phyloP scores from a whole-genome alignment of 1,284 basidiomycete species.

The Amylostereum chailletii region DNA sequence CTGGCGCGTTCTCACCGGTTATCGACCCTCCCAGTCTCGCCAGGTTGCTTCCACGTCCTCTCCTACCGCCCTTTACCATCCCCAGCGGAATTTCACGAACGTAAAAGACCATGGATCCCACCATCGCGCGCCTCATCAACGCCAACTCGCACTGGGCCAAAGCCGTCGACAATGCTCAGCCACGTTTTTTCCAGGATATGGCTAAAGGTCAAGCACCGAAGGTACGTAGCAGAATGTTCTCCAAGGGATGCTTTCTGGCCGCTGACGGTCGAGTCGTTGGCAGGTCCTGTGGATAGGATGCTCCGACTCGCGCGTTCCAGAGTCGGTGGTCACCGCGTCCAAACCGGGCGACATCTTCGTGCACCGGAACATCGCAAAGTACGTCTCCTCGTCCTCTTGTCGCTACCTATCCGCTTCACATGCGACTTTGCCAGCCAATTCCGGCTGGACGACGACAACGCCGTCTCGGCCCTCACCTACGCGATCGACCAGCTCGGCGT shows the following conservation, averaged over 20 bases:
- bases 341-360: slow-evolving; percentile 44
- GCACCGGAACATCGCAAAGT: slow-evolving; percentile 28
- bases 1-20: background rate
- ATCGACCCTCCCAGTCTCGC: background rate
- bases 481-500: slow-evolving; percentile 69
- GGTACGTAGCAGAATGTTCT: background rate
- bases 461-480: slow-evolving; percentile 66
- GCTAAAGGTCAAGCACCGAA: slow-evolving; percentile 1
- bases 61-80: background rate
- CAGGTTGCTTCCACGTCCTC: background rate
- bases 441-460: slow-evolving; percentile 63
- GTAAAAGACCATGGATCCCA: background rate
- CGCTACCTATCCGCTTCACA: background rate
- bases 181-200: background rate
- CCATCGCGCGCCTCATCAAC: background rate
- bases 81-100: background rate
- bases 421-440: slow-evolving; percentile 45
- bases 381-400: background rate
- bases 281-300: slow-evolving; percentile 50
- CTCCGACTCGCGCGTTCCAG: slow-evolving; percentile 40
- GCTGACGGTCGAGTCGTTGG: background rate
- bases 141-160: background rate
- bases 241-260: background rate
- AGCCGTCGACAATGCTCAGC: background rate
- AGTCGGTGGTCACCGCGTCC: slow-evolving; percentile 25